These are phyloP conservation scores for Eimeria acervulina DNA, from an alignment of 169 alveolate species.

Conservation along the genomic window DNA sequence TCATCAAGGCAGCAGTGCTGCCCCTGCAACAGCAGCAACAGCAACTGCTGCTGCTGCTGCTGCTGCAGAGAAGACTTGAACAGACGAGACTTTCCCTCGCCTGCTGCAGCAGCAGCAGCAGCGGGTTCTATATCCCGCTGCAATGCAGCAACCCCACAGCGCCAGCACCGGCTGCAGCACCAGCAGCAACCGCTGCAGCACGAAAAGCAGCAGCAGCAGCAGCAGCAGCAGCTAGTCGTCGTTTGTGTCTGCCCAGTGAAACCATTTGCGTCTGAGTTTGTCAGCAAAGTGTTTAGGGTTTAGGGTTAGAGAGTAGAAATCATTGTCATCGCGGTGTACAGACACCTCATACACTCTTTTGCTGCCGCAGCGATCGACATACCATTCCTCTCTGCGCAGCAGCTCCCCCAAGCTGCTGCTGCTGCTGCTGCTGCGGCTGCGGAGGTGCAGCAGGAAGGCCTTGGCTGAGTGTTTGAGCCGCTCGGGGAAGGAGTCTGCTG, in stretches of 20 bases:
- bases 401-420: neutral
- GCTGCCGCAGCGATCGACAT: slow-evolving; percentile 49
- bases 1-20: no score
- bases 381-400: slow-evolving; percentile 54
- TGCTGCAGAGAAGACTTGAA: no score
- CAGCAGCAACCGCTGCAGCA: neutral
- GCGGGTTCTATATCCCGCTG: neutral
- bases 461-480: neutral
- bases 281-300: neutral
- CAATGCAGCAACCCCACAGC: neutral
- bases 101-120: neutral
- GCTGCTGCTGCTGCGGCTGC: neutral
- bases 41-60: no score
- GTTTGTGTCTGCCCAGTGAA: neutral
- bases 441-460: neutral
- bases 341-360: neutral
- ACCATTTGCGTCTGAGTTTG: neutral
- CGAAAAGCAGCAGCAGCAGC: neutral
- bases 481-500: neutral
- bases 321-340: slow-evolving; percentile 1
- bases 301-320: neutral
- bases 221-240: slow-evolving; percentile 10
- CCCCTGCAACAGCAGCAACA: no score
- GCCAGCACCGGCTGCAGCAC: slow-evolving; percentile 21
- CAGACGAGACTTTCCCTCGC: no score